Evolutionary conservation across 2,329 filamentous ascomycete genomes (phyloP).

Genomic region (Aotearoamyces nothofagi): DNA sequence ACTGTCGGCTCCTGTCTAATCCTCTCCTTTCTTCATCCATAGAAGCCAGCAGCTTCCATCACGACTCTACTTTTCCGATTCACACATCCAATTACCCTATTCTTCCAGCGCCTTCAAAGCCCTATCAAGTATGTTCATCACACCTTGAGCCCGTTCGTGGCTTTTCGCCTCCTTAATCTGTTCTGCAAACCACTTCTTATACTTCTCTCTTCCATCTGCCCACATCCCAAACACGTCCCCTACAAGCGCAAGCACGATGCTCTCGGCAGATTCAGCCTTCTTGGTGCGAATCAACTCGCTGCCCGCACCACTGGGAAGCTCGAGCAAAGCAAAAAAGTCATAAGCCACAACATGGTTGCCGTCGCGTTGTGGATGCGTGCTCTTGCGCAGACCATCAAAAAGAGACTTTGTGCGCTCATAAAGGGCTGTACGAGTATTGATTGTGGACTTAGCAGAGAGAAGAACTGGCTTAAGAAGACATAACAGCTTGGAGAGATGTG

Average conservation of each 20-base stretch:
- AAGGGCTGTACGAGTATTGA: slow-evolving; percentile 13
- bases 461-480: slow-evolving; percentile 11
- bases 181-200: slow-evolving; percentile 10
- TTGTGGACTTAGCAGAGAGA: slow-evolving; percentile 14
- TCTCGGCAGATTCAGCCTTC: slow-evolving; percentile 18
- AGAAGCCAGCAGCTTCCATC: no score
- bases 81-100: no score
- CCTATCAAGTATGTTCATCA: slow-evolving; percentile 2
- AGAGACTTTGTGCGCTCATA: slow-evolving; percentile 17
- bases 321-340: slow-evolving; percentile 13
- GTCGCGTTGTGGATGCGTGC: slow-evolving; percentile 7
- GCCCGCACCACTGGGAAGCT: slow-evolving; percentile 16
- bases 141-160: slow-evolving; percentile 2
- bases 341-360: slow-evolving; percentile 10
- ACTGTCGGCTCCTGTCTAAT: no score
- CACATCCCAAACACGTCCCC: slow-evolving; percentile 15
- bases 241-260: slow-evolving; percentile 12
- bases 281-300: slow-evolving; percentile 17
- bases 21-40: no score
- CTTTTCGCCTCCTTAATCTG: slow-evolving; percentile 12
- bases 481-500: slow-evolving; percentile 14
- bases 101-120: no score
- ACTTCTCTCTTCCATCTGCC: slow-evolving; percentile 11
- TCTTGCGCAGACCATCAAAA: slow-evolving; percentile 16
- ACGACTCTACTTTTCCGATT: no score